phyloP scores from a whole-genome alignment of 2,329 filamentous ascomycete species.

The Annulohypoxylon truncatum region DNA sequence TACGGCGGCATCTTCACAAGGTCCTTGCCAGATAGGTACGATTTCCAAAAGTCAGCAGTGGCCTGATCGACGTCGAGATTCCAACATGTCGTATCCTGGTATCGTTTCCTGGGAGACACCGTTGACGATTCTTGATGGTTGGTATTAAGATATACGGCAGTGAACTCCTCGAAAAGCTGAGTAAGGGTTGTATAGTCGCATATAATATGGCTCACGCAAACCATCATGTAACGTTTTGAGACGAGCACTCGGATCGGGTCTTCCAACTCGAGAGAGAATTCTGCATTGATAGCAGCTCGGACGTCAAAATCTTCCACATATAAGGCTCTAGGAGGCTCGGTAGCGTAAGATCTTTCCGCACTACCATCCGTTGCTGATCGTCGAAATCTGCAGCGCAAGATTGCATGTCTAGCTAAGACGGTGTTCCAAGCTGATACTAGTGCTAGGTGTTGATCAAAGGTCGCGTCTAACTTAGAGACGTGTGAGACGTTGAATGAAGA shows the following conservation, averaged over 20 bases:
- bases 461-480: not conserved
- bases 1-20: not conserved
- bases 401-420: not conserved
- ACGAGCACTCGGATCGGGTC: not conserved
- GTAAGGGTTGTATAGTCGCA: slow-evolving; percentile 1
- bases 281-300: not conserved
- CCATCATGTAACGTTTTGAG: not conserved
- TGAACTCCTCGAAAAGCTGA: not conserved
- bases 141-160: not conserved
- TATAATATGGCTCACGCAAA: not conserved
- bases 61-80: not conserved
- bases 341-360: not conserved
- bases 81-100: not conserved
- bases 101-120: not conserved
- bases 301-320: not conserved
- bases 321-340: not conserved
- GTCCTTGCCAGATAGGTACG: not conserved
- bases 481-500: not conserved
- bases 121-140: not conserved
- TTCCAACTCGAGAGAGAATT: not conserved
- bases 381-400: slow-evolving; percentile 1
- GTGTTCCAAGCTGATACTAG: not conserved
- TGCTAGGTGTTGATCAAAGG: not conserved
- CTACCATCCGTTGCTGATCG: not conserved
- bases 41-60: not conserved